Evolutionary conservation across 345 rosid genomes (phyloP), one percentile per base, ranked within the genome.

Genomic region (Linum tenue): DNA sequence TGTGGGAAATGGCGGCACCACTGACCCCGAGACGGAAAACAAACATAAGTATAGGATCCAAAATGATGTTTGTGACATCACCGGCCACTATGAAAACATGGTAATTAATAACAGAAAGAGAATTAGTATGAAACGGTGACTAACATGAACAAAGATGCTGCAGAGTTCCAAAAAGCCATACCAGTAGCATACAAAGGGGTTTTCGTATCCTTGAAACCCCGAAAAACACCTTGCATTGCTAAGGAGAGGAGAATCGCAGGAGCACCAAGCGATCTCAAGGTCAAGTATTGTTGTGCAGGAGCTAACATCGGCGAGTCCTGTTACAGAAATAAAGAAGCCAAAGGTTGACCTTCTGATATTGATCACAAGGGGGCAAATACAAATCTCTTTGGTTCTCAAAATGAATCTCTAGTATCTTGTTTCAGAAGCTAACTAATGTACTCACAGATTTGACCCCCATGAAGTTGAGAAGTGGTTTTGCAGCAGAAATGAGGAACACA

Each of bases 1-100:
- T 91, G 71, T 92, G 98, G 67, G 98, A 91, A 64, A 85, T 82
- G 70, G 98, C 98, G 39, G 98, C 97, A 66, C 96, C 96, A 7
- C 85, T 79, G 55, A 88, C 87, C 41, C 96, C 99, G 63, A 84
- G 65, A 5, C 72, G 80, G 40, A 88, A 88, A 56, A 81, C 78
- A n/a, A 88, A 90, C 56, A 90, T 90, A 63, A 86, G 83, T 67
- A 86, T 76, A 11, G 86, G 88, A 69, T 90, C 98, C 10, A 92
- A 82, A 43, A 90, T 80, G 64, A 92, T 85, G 78, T 92, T 92
- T 67, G 88, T 72, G 36, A 76, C 80, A 76, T 92, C 98, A 75
- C 98, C 98, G 42, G 79, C 86, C 80, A 92, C 98, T 92, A 71
- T 14, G 56, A 22, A 22, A 22, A 22, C 31, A 22, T 22, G 31